Percentiles rank a stretch among this genome's conserved stretches.
Conservation (phyloP, 768 basidiomycete genomes). For the Termitomyces heimii region DNA sequence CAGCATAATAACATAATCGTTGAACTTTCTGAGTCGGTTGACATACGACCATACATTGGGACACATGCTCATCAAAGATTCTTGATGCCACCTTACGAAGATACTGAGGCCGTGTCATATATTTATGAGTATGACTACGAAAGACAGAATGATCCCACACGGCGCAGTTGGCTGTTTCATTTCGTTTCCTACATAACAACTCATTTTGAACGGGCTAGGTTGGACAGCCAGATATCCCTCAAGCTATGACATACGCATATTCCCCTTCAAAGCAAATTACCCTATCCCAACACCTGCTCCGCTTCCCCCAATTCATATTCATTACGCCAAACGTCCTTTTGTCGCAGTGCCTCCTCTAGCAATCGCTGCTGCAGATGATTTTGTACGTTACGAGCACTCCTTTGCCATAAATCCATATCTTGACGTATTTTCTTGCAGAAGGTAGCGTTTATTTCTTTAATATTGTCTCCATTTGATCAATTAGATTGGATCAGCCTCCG, state of each 20-base stretch:
- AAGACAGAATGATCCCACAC: constrained; percentile 19
- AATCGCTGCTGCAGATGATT: background rate
- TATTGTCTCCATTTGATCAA: background rate
- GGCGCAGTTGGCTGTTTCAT: constrained; percentile 11
- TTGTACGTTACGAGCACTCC: background rate
- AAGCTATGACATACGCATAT: constrained; percentile 11
- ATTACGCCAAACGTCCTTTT: constrained; percentile 15
- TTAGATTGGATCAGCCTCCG: background rate
- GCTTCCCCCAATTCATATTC: constrained; percentile 10
- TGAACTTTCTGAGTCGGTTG: constrained; percentile 22
- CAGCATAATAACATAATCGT: constrained; percentile 25
- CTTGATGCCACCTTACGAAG: constrained; percentile 7
- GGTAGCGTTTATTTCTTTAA: background rate
- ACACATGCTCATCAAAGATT: constrained; percentile 19
- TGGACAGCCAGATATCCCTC: constrained; percentile 13
- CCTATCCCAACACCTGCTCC: constrained; percentile 18
- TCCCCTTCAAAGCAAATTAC: constrained; percentile 20
- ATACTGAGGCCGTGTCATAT: constrained; percentile 13
- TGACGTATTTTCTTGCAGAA: background rate
- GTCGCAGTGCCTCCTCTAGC: constrained; percentile 1
- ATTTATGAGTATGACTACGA: constrained; percentile 27
- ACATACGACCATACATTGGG: constrained; percentile 18
- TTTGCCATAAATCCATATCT: background rate
- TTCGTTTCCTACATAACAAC: background rate
- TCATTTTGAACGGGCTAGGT: constrained; percentile 2